Conservation (phyloP, 495 filamentous ascomycete species). For the Cercophora samala region DNA sequence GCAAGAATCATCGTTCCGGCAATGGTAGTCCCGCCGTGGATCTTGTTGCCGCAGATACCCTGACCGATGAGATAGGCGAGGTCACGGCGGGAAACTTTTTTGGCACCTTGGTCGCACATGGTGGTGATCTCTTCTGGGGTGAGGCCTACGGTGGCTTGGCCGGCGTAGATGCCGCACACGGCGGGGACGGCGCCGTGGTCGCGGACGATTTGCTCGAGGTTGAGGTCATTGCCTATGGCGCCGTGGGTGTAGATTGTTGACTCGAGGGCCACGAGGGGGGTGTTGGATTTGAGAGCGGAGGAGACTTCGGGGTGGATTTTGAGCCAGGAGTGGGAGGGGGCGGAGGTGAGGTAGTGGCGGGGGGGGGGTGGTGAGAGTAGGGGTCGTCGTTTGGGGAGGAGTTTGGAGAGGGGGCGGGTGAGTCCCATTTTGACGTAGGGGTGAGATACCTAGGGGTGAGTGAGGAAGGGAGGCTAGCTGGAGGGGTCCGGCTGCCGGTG, state of each 20-base stretch:
- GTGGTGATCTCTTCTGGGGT: conserved; percentile 62
- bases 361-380: background rate
- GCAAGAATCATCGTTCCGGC: conserved; percentile 90
- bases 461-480: background rate
- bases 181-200: conserved; percentile 84
- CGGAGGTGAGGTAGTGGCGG: background rate
- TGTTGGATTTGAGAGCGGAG: conserved; percentile 65
- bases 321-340: conserved; percentile 49
- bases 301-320: conserved; percentile 77
- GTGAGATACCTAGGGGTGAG: background rate
- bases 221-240: conserved; percentile 79
- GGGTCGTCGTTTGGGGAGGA: background rate
- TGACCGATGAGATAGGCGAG: conserved; percentile 64
- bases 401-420: conserved; percentile 13
- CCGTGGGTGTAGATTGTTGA: conserved; percentile 76
- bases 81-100: conserved; percentile 86
- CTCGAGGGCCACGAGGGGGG: conserved; percentile 87
- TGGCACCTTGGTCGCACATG: conserved; percentile 63
- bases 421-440: background rate
- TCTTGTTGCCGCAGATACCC: conserved; percentile 59
- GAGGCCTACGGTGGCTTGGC: conserved; percentile 77
- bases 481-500: background rate
- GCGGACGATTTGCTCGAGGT: conserved; percentile 75
- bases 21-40: conserved; percentile 90
- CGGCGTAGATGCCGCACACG: conserved; percentile 80